Conservation (phyloP, 495 filamentous ascomycete genomes). For the Pyrenopolyporus hunteri region DNA sequence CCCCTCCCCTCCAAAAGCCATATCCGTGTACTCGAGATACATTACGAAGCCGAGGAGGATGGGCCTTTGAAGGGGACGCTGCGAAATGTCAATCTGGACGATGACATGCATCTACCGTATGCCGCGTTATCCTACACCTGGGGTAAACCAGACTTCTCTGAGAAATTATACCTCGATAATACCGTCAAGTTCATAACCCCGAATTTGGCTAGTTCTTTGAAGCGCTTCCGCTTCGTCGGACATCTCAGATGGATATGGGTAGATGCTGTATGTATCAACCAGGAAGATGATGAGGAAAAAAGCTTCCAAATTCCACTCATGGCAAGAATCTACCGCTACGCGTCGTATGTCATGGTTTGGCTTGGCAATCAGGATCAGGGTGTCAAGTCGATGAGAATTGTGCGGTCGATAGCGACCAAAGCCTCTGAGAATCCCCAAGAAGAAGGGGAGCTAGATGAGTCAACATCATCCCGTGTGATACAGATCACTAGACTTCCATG, state of each 20-base stretch:
- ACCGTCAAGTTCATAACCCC: background rate
- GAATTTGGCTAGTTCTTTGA: background rate
- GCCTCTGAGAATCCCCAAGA: no score
- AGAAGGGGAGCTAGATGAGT: no score
- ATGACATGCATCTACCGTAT: background rate
- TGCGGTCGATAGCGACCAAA: no score
- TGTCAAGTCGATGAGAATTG: background rate
- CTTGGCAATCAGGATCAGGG: background rate
- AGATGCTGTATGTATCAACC: conserved; percentile 27
- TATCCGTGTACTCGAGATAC: no score
- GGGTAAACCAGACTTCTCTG: conserved; percentile 5
- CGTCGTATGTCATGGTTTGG: conserved; percentile 27
- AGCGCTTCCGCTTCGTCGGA: conserved; percentile 5
- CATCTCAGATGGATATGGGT: conserved; percentile 14
- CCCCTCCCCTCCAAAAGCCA: no score
- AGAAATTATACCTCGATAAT: background rate
- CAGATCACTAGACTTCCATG: conserved; percentile 3
- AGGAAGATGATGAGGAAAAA: conserved; percentile 20
- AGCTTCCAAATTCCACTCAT: conserved; percentile 24
- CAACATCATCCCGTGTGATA: background rate
- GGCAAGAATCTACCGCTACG: conserved; percentile 17
- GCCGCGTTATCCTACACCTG: conserved; percentile 23
- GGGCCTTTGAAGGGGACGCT: background rate
- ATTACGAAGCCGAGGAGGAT: no score
- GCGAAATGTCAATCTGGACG: background rate